These are phyloP conservation scores for Cryptococcus sp. DNA, from an alignment of 1,284 basidiomycete species.

Conservation along the genomic window DNA sequence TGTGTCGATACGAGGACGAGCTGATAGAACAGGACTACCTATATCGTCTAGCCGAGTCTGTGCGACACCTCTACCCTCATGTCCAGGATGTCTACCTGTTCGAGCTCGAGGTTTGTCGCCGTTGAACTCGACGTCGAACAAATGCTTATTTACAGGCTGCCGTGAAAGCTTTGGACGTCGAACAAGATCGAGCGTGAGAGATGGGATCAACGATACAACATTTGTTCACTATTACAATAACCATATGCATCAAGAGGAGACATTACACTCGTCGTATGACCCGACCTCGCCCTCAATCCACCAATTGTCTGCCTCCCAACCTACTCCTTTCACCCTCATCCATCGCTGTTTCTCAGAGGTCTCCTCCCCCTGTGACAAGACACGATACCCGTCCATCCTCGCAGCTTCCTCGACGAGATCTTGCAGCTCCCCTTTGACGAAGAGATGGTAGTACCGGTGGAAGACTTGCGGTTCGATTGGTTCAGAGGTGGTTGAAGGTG, in stretches of 20 bases:
- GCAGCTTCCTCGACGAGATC: slow-evolving; percentile 61
- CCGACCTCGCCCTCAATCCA: slow-evolving; percentile 44
- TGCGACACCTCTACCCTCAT: slow-evolving; percentile 35
- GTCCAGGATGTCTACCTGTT: slow-evolving; percentile 41
- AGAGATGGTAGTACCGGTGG: slow-evolving; percentile 92
- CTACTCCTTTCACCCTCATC: slow-evolving; percentile 62
- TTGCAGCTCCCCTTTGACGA: slow-evolving; percentile 68
- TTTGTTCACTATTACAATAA: too few relatives aligned
- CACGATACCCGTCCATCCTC: slow-evolving; percentile 52
- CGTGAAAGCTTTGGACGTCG: slow-evolving; percentile 4
- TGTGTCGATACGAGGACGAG: too few relatives aligned
- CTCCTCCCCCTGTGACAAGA: slow-evolving; percentile 10
- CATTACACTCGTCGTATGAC: too few relatives aligned
- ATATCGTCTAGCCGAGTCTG: slow-evolving; percentile 36
- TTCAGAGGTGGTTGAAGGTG: background rate
- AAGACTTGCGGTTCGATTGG: slow-evolving; percentile 49
- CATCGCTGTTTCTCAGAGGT: slow-evolving; percentile 43
- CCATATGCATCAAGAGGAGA: too few relatives aligned
- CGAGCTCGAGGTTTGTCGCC: slow-evolving; percentile 29
- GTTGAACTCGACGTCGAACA: background rate
- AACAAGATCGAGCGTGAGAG: background rate
- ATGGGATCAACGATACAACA: background rate
- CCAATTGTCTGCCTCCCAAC: slow-evolving; percentile 64
- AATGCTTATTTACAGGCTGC: slow-evolving; percentile 3
- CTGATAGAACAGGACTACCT: slow-evolving; percentile 33